These are phyloP conservation scores for Neocallimastix lanati DNA, from an alignment of 192 early-diverging fungal genomes.

Conservation along the genomic window DNA sequence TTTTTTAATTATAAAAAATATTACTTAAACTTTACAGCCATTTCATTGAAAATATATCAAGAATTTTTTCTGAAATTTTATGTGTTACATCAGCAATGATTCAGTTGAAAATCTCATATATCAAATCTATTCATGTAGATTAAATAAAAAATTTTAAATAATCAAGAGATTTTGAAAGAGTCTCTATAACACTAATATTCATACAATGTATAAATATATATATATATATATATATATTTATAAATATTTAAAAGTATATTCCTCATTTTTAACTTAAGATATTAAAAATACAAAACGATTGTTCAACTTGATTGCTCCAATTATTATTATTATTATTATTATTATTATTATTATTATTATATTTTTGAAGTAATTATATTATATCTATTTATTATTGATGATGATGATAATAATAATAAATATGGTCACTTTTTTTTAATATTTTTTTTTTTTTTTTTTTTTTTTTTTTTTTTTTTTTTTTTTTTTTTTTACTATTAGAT, in stretches of 20 bases:
- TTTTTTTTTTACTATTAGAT: too few relatives aligned
- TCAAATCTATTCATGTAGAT: constrained; percentile 93
- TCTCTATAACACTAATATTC: too few relatives aligned
- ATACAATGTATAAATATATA: too few relatives aligned
- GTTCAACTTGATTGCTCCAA: constrained; percentile 48
- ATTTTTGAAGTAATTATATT: too few relatives aligned
- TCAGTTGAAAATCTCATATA: constrained; percentile 89
- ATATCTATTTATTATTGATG: too few relatives aligned
- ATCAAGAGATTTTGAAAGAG: constrained; percentile 16
- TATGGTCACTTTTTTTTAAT: constrained; percentile 89
- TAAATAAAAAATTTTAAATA: constrained; percentile 20
- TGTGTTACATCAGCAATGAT: constrained; percentile 91
- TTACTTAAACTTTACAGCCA: constrained; percentile 59
- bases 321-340: not conserved
- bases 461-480: too few relatives aligned
- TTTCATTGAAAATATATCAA: constrained; percentile 86
- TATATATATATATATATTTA: too few relatives aligned
- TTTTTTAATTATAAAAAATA: constrained; percentile 78
- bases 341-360: not conserved
- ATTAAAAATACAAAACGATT: constrained; percentile 54
- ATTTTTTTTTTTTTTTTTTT: too few relatives aligned
- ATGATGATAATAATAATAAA: constrained; percentile 39
- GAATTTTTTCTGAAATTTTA: constrained; percentile 91
- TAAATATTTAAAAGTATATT: constrained; percentile 81
- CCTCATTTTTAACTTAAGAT: constrained; percentile 65